Evolutionary conservation across 441 rosid species (phyloP).

Genomic region (Oxalis stricta): DNA sequence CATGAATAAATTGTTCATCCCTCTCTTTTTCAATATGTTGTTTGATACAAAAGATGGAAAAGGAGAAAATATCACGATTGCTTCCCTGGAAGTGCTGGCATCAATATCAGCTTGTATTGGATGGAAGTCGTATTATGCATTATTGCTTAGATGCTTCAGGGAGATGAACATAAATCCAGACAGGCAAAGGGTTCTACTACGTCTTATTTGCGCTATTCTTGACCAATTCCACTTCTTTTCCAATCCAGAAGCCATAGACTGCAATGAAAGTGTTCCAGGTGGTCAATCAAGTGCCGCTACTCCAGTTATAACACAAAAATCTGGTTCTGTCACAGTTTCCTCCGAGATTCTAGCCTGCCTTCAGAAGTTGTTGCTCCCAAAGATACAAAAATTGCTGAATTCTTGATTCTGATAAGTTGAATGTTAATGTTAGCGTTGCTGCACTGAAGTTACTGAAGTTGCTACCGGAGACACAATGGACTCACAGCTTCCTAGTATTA

Average conservation of each 20-base stretch:
- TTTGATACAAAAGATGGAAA: conserved; percentile 68
- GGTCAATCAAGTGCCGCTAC: conserved; percentile 7
- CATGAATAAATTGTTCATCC: conserved; percentile 61
- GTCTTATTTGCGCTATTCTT: conserved; percentile 61
- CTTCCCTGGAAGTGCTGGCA: conserved; percentile 73
- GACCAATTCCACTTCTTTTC: conserved; percentile 66
- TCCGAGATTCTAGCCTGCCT: conserved; percentile 47
- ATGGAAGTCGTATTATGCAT: conserved; percentile 67
- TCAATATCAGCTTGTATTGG: conserved; percentile 57
- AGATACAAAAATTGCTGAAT: conserved; percentile 50
- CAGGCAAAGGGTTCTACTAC: conserved; percentile 59
- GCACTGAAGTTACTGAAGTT: conserved; percentile 78
- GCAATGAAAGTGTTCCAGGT: conserved; percentile 7
- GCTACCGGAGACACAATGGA: conserved; percentile 80
- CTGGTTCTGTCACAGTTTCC: conserved; percentile 10
- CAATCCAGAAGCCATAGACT: conserved; percentile 19
- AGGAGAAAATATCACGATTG: conserved; percentile 48
- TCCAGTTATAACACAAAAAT: conserved; percentile 6
- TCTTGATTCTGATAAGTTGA: conserved; percentile 55
- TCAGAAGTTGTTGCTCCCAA: conserved; percentile 51
- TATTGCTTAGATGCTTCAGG: conserved; percentile 60
- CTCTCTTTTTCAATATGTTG: conserved; percentile 73
- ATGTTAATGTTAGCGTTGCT: conserved; percentile 58
- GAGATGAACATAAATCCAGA: conserved; percentile 49
- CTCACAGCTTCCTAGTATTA: conserved; percentile 62